Evolutionary conservation across 1,284 basidiomycete species (phyloP).

Genomic region (Leccinum griseonigrum): DNA sequence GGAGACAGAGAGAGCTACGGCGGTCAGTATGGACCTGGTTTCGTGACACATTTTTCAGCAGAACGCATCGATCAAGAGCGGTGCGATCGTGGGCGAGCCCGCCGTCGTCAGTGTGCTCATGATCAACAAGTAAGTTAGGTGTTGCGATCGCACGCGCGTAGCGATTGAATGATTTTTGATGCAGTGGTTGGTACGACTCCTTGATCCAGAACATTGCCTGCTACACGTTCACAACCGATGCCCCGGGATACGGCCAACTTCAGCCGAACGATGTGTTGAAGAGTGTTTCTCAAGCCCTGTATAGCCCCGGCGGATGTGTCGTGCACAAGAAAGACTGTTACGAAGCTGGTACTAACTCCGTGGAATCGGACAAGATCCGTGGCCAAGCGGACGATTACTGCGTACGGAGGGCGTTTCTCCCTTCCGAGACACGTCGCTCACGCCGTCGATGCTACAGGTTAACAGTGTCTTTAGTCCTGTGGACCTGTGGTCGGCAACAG

Average conservation of each 20-base stretch:
- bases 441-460: slow-evolving; percentile 31
- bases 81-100: slow-evolving; percentile 43
- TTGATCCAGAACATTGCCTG: slow-evolving; percentile 61
- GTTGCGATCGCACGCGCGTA: not conserved
- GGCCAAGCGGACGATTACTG: slow-evolving; percentile 52
- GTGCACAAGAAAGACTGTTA: slow-evolving; percentile 54
- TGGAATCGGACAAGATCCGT: slow-evolving; percentile 49
- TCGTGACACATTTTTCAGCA: slow-evolving; percentile 67
- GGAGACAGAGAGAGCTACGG: slow-evolving; percentile 62
- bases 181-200: slow-evolving; percentile 63
- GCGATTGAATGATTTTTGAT: not conserved
- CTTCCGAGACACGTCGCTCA: not conserved
- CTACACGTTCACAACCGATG: slow-evolving; percentile 55
- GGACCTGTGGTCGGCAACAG: slow-evolving; percentile 38
- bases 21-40: slow-evolving; percentile 65
- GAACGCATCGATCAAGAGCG: slow-evolving; percentile 50
- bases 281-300: slow-evolving; percentile 48
- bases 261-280: slow-evolving; percentile 46
- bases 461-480: slow-evolving; percentile 47
- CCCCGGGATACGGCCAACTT: slow-evolving; percentile 64
- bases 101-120: slow-evolving; percentile 46
- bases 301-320: slow-evolving; percentile 46
- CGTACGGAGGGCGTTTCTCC: slow-evolving; percentile 35
- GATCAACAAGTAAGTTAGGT: slow-evolving; percentile 47
- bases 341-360: slow-evolving; percentile 43